Percentiles rank a stretch among this genome's conserved stretches.
These are phyloP conservation scores for Arabidopsis suecica DNA, from an alignment of 345 rosid species.

Conservation along the genomic window DNA sequence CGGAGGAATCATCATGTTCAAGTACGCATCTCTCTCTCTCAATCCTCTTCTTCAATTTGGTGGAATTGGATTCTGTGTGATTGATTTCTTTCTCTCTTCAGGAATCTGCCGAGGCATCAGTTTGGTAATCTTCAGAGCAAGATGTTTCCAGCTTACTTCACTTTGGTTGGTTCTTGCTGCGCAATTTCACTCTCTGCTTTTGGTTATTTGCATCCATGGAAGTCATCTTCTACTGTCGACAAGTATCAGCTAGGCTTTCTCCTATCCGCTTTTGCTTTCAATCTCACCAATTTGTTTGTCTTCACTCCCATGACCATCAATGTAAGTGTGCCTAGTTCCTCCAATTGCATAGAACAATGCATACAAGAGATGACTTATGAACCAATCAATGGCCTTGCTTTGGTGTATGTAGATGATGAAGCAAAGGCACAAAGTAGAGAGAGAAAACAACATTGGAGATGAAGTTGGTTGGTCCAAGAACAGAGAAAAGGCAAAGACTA, in stretches of 20 bases:
- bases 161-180: slow-evolving; percentile 76
- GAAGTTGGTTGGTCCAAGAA: slow-evolving; percentile 96
- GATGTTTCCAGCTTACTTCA: slow-evolving; percentile 97
- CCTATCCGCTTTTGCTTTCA: slow-evolving; percentile 78
- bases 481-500: slow-evolving; percentile 71
- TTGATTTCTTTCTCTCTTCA: not conserved
- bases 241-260: slow-evolving; percentile 95
- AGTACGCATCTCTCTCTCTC: slow-evolving; percentile 49
- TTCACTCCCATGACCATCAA: slow-evolving; percentile 95
- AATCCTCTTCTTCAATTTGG: not conserved
- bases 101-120: slow-evolving; percentile 94
- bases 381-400: slow-evolving; percentile 1
- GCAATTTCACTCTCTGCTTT: slow-evolving; percentile 71
- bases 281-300: slow-evolving; percentile 81
- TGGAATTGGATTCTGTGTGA: slow-evolving; percentile 6
- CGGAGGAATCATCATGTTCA: slow-evolving; percentile 99
- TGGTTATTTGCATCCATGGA: slow-evolving; percentile 94
- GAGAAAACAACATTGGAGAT: slow-evolving; percentile 72
- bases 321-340: slow-evolving; percentile 48
- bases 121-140: slow-evolving; percentile 94
- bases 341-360: not conserved
- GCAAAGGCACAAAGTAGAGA: slow-evolving; percentile 97
- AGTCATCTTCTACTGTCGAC: slow-evolving; percentile 66
- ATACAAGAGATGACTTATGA: not conserved
- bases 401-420: slow-evolving; percentile 85